Percentiles rank a stretch among this genome's conserved stretches.
Conservation (phyloP, 352 stramenopile species). For the Phytophthora multivora region DNA sequence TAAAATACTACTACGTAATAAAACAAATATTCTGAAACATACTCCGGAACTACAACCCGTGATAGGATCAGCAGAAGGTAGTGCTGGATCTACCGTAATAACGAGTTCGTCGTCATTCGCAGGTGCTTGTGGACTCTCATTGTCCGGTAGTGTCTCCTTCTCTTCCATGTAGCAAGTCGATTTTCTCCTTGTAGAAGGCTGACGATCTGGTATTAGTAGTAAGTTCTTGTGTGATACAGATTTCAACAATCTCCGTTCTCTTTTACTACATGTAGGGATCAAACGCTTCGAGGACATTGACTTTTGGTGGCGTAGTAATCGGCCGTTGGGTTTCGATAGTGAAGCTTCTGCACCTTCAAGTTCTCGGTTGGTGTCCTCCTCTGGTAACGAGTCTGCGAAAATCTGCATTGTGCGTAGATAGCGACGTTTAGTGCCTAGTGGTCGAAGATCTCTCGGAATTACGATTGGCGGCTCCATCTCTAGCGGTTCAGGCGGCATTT, state of each 20-base stretch:
- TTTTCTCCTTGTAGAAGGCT: conserved; percentile 1
- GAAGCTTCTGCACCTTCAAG: background rate
- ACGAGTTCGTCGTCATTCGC: background rate
- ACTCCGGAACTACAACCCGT: conserved; percentile 3
- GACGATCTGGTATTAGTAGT: background rate
- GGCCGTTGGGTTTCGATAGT: background rate
- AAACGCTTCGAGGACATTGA: conserved; percentile 27
- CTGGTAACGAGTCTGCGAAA: conserved; percentile 29
- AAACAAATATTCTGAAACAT: background rate
- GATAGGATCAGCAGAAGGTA: background rate
- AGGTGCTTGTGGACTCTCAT: background rate
- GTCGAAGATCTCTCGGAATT: conserved; percentile 60
- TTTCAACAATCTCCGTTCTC: conserved; percentile 23
- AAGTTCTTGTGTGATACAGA: conserved; percentile 24
- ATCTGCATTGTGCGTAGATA: conserved; percentile 76
- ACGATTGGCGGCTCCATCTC: conserved; percentile 54
- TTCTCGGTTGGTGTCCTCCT: conserved; percentile 11
- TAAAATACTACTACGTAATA: background rate
- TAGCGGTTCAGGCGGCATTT: conserved; percentile 45
- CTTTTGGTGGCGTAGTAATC: conserved; percentile 15
- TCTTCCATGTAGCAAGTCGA: conserved; percentile 7
- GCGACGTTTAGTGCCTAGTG: conserved; percentile 43
- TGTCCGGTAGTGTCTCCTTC: conserved; percentile 1
- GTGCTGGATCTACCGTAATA: background rate
- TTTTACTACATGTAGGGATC: conserved; percentile 1